Conservation (phyloP, 108 stramenopile species). For the Heterococcus sp. region DNA sequence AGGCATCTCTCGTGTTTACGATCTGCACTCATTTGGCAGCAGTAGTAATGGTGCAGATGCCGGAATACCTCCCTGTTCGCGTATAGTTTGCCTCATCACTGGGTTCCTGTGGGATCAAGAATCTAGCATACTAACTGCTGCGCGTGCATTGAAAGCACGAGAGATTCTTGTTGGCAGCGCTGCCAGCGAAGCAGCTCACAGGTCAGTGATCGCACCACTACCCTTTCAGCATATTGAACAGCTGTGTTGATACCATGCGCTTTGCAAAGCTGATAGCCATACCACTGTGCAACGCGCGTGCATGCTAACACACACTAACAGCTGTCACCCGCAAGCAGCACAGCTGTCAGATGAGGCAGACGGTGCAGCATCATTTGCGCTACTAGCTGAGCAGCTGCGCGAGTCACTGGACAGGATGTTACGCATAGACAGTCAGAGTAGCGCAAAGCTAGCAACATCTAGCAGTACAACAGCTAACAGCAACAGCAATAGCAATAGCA, state of each 20-base stretch:
- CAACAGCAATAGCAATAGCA: background rate
- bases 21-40: conserved; percentile 3
- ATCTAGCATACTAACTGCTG: background rate
- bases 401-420: conserved; percentile 12
- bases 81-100: background rate
- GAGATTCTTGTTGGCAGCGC: conserved; percentile 34
- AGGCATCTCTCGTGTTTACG: conserved; percentile 28
- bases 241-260: too few relatives aligned
- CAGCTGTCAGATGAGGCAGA: conserved; percentile 25
- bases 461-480: background rate
- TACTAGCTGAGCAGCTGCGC: conserved; percentile 23
- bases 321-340: conserved; percentile 29
- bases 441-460: background rate
- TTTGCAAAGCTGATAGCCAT: too few relatives aligned
- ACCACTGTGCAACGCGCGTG: too few relatives aligned
- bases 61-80: too few relatives aligned
- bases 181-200: conserved; percentile 19
- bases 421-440: conserved; percentile 10
- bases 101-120: background rate
- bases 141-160: background rate
- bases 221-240: too few relatives aligned
- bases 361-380: conserved; percentile 11
- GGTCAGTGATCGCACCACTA: background rate
- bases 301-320: too few relatives aligned
- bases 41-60: too few relatives aligned